phyloP scores from a whole-genome alignment of 2,329 filamentous ascomycete species.

The Ciborinia camelliae region DNA sequence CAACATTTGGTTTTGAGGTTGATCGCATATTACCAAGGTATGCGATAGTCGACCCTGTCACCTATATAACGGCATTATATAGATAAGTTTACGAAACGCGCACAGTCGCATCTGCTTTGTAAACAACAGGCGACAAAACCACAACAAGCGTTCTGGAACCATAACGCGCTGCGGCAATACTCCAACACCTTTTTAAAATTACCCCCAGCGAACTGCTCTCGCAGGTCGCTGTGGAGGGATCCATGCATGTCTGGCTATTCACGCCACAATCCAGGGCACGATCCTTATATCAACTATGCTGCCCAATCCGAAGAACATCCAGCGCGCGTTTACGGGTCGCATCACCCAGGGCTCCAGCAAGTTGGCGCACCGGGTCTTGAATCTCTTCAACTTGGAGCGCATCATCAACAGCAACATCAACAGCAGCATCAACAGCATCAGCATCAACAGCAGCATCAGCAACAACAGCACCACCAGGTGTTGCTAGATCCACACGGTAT shows the following conservation, averaged over 20 bases:
- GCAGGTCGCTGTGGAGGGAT: slow-evolving; percentile 74
- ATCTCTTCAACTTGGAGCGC: slow-evolving; percentile 41
- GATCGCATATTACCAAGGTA: slow-evolving; percentile 29
- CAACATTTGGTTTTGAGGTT: slow-evolving; percentile 32
- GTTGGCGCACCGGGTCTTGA: slow-evolving; percentile 35
- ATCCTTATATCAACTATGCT: slow-evolving; percentile 72
- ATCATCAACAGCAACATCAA: slow-evolving; percentile 51
- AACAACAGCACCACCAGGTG: slow-evolving; percentile 52
- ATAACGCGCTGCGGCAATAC: slow-evolving; percentile 35
- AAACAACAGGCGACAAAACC: slow-evolving; percentile 33
- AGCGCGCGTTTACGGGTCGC: slow-evolving; percentile 60
- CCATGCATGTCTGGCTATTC: slow-evolving; percentile 63
- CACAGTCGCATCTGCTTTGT: slow-evolving; percentile 31
- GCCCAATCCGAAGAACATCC: slow-evolving; percentile 62
- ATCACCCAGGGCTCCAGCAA: slow-evolving; percentile 38
- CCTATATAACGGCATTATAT: slow-evolving; percentile 36
- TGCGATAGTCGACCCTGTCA: slow-evolving; percentile 34
- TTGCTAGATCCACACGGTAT: slow-evolving; percentile 56
- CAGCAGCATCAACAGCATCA: slow-evolving; percentile 51
- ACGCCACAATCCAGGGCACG: slow-evolving; percentile 50
- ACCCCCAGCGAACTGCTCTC: slow-evolving; percentile 66
- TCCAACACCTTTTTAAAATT: slow-evolving; percentile 42
- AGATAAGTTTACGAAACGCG: slow-evolving; percentile 33
- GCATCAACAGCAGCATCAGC: slow-evolving; percentile 49
- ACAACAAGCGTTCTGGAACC: slow-evolving; percentile 33